phyloP scores from a whole-genome alignment of 2,329 filamentous ascomycete genomes.

The Cyphellophora europaea region DNA sequence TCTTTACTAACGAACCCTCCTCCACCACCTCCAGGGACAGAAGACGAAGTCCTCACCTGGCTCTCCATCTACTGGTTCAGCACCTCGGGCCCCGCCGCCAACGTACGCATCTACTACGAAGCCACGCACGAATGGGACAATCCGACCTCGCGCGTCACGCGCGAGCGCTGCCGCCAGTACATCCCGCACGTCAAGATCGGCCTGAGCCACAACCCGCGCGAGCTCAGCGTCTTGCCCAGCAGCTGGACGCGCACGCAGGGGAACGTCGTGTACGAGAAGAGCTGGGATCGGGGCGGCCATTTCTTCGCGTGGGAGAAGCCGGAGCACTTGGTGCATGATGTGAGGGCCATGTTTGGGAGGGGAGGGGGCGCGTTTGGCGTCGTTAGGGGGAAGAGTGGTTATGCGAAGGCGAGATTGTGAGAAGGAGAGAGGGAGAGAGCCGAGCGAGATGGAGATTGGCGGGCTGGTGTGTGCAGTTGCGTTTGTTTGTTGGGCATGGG shows the following conservation, averaged over 20 bases:
- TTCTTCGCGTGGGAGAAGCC: constrained; percentile 46
- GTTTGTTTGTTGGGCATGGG: no score
- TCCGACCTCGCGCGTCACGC: constrained; percentile 15
- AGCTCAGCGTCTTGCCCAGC: constrained; percentile 40
- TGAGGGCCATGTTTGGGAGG: constrained; percentile 40
- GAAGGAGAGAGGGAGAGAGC: no score
- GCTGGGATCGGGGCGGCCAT: constrained; percentile 37
- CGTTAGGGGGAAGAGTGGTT: constrained; percentile 25
- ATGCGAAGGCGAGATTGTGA: constrained; percentile 10
- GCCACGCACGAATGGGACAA: constrained; percentile 29
- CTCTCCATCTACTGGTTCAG: constrained; percentile 65
- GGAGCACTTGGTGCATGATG: constrained; percentile 34
- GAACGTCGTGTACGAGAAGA: constrained; percentile 39
- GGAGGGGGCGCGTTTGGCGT: constrained; percentile 26
- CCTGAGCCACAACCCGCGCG: constrained; percentile 41
- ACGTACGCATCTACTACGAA: constrained; percentile 65
- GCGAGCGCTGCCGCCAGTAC: constrained; percentile 6
- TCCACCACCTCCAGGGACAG: no score
- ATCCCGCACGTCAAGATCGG: constrained; percentile 40
- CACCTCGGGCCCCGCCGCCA: constrained; percentile 58
- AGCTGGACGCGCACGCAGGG: constrained; percentile 43
- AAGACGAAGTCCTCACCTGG: constrained; percentile 70
- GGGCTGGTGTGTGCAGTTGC: no score
- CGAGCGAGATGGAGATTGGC: no score
- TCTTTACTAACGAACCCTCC: no score